Conservation (phyloP, 441 rosid genomes). For the Jatropha multifida region DNA sequence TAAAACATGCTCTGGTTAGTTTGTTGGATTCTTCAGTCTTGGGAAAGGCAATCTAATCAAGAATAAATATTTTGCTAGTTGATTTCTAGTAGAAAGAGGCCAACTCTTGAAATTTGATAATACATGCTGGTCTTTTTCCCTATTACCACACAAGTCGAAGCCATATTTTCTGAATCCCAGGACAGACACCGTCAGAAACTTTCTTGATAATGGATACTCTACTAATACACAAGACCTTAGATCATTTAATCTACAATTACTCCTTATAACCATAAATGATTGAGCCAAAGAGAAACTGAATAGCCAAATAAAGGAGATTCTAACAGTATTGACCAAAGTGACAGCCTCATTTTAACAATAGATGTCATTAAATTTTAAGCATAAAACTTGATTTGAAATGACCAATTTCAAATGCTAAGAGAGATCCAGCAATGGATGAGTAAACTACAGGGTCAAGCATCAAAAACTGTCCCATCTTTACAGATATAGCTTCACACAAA, state of each 20-base stretch:
- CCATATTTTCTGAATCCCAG: background rate
- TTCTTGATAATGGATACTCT: slow-evolving; percentile 6
- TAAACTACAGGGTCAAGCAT: background rate
- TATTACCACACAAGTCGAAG: slow-evolving; percentile 1
- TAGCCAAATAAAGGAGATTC: background rate
- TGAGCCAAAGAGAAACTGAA: background rate
- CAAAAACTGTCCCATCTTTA: background rate
- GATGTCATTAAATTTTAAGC: background rate
- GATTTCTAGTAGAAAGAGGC: slow-evolving; percentile 5
- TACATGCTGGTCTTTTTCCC: background rate
- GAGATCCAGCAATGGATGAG: background rate
- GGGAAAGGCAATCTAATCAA: slow-evolving; percentile 2
- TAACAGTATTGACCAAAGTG: background rate
- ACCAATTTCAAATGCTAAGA: background rate
- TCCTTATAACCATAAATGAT: background rate
- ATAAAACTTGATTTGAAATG: background rate
- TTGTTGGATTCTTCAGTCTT: background rate
- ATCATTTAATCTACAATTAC: background rate
- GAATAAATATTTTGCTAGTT: slow-evolving; percentile 9
- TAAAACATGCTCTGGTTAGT: background rate
- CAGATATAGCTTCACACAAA: background rate
- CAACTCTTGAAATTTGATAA: slow-evolving; percentile 3
- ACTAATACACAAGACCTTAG: background rate
- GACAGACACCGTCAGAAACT: background rate
- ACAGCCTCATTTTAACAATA: background rate